Base-by-base conservation (phyloP, 768 basidiomycete species). In the Cytidiella melzeri region DNA sequence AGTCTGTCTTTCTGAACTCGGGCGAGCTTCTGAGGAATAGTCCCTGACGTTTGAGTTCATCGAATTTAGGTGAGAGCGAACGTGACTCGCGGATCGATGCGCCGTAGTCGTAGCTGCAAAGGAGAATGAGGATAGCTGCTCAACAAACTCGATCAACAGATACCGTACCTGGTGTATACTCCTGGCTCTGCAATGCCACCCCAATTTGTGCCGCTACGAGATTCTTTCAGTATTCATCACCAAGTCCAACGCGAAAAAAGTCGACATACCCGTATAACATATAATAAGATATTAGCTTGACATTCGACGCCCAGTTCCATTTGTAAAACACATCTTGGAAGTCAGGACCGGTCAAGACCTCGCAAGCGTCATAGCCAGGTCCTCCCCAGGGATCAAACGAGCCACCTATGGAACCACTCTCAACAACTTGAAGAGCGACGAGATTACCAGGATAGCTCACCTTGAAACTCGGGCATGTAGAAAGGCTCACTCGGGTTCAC, bases 371-470 rank as follows among this genome's bases (percentile, higher is more conserved):
- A 58, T 88, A 90, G 38, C 84, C 82, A 52, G 87, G 84, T 21
- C 84, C 81, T 3, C 84, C 90, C 86, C 87, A 92, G 3, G 87
- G 81, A 60, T 92, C 88, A 56, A 80, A 90, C 9, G 86, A 74
- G 4, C 89, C 89, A 11, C 77, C 85, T 71, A 36, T n/a, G n/a
- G 24, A 15, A n/a, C 5, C n/a, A 34, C 27, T 15, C 45, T 26
- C 36, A 15, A 27, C 28, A 20, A 28, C 18, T 87, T 83, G 60
- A 81, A 84, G 66, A 81, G 70, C 27, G 24, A 26, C 15, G 23
- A 10, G 21, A 30, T 15, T 26, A 10, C 18, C 68, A 42, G 27
- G 25, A 34, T 19, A 40, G 30, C 25, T 26, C 39, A 48, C 41
- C 60, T 50, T 52, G 48, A 30, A 51, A 53, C 73, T 80, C 78